Conservation (phyloP, 495 filamentous ascomycete species). For the Hypoxylon rickii region DNA sequence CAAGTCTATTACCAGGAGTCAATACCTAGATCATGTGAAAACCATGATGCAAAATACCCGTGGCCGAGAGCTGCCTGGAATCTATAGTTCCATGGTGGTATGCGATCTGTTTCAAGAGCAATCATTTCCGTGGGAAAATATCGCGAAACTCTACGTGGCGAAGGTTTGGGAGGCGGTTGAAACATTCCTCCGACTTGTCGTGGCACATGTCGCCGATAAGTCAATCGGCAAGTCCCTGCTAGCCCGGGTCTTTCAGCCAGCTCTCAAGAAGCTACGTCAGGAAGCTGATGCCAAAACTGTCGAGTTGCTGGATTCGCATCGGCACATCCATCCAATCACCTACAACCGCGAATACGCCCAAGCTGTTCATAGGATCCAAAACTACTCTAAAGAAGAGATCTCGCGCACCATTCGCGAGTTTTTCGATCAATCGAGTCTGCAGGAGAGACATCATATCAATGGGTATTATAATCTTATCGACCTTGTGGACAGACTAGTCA, state of each 20-base stretch:
- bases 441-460: background rate
- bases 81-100: conserved; percentile 51
- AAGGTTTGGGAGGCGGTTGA: conserved; percentile 37
- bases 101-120: conserved; percentile 51
- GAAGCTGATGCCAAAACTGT: conserved; percentile 35
- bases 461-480: conserved; percentile 16
- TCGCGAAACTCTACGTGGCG: conserved; percentile 33
- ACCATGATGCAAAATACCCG: conserved; percentile 37
- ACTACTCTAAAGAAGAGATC: conserved; percentile 26
- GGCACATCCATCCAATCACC: conserved; percentile 53
- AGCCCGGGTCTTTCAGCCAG: conserved; percentile 37
- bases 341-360: conserved; percentile 62
- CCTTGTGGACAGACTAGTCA: conserved; percentile 36
- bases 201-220: conserved; percentile 37
- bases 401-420: conserved; percentile 21
- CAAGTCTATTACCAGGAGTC: conserved; percentile 21
- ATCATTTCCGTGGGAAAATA: conserved; percentile 45
- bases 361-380: conserved; percentile 45
- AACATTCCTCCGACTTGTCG: conserved; percentile 36
- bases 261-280: conserved; percentile 31
- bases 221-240: conserved; percentile 38
- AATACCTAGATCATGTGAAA: conserved; percentile 39
- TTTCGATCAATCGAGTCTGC: conserved; percentile 18
- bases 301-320: conserved; percentile 44
- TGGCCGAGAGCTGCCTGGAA: conserved; percentile 52